Conservation (phyloP, 1,284 basidiomycete genomes). For the Ceratobasidium sp. region DNA sequence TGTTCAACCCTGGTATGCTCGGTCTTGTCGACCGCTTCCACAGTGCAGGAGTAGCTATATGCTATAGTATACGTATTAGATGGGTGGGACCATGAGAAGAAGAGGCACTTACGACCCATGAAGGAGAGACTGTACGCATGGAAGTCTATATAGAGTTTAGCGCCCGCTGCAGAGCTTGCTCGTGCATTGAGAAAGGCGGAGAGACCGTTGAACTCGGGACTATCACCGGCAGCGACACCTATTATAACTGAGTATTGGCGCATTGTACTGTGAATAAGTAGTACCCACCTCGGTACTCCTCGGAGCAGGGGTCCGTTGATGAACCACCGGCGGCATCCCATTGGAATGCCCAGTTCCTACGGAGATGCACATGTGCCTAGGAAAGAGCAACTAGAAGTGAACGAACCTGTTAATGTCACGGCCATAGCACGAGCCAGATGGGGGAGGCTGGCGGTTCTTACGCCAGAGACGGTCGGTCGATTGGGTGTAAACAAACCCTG, state of each 20-base stretch:
- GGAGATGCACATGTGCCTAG: no score
- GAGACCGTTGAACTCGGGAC: slow-evolving; percentile 33
- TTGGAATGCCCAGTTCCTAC: slow-evolving; percentile 35
- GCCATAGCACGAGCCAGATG: slow-evolving; percentile 30
- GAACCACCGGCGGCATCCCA: slow-evolving; percentile 35
- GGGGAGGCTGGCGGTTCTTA: slow-evolving; percentile 36
- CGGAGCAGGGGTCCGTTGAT: slow-evolving; percentile 28
- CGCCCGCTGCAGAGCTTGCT: slow-evolving; percentile 23
- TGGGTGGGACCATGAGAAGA: no score
- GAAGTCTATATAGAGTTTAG: slow-evolving; percentile 32
- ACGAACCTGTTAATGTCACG: slow-evolving; percentile 36
- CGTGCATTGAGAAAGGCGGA: slow-evolving; percentile 13
- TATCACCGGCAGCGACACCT: slow-evolving; percentile 24
- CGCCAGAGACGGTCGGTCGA: slow-evolving; percentile 32
- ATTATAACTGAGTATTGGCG: neutral
- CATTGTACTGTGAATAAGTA: neutral
- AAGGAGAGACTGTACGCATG: slow-evolving; percentile 27
- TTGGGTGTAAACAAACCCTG: slow-evolving; percentile 37
- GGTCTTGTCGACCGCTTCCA: slow-evolving; percentile 15
- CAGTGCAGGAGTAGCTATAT: slow-evolving; percentile 19
- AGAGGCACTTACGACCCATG: slow-evolving; percentile 21
- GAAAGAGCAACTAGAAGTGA: neutral
- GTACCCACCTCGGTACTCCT: slow-evolving; percentile 20
- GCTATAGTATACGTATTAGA: slow-evolving; percentile 8
- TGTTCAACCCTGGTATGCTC: slow-evolving; percentile 34